Evolutionary conservation across 2,329 filamentous ascomycete genomes (phyloP), one percentile per base, ranked within the genome.

Genomic region (Ceratocystis smalleyi): DNA sequence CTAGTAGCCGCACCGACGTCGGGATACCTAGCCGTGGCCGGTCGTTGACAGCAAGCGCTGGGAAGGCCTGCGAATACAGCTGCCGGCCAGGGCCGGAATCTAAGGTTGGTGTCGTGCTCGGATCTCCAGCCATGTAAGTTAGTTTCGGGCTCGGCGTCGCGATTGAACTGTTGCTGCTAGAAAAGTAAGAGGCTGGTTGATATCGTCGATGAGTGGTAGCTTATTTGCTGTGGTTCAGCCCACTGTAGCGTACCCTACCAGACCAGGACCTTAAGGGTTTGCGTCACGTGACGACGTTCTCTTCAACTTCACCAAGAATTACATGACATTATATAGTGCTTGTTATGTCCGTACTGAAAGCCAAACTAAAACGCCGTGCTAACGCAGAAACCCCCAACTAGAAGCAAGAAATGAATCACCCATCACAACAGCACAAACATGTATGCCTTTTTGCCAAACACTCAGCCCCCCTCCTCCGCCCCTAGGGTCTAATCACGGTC

Each of bases 1-100:
- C 76, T 43, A 86, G 79, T 45, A 94, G 79, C 66, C 89, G 86
- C 19, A 81, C 72, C 43, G 81, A 75, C 54, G 86, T 81, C 59
- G 84, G 80, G 64, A 91, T 81, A 43, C 85, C 86, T 7, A 83
- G 77, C 2, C 81, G 79, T 5, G 79, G 77, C 65, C 59, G 66
- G 47, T 63, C 51, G 54, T 24, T 30, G 27, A 40, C 59, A 43
- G 45, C 64, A n/a, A 43, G 35, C 12, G 64, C 45, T 0, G 30
- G 12, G 47, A 22, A 15, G 19, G 45, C 27, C 27, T 30, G n/a
- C 8, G 35, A 24, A 19, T 17, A n/a, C 5, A 24, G 35, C 35
- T 40, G 35, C 35, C 35, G 35, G 1, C 35, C 35, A 40, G 35
- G 35, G 10, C 12, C 35, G 3, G 35, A 40, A 15, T 40, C 35